Evolutionary conservation across 1,284 basidiomycete genomes (phyloP), one percentile per base, ranked within the genome.

Genomic region (Sporisorium exsertum): DNA sequence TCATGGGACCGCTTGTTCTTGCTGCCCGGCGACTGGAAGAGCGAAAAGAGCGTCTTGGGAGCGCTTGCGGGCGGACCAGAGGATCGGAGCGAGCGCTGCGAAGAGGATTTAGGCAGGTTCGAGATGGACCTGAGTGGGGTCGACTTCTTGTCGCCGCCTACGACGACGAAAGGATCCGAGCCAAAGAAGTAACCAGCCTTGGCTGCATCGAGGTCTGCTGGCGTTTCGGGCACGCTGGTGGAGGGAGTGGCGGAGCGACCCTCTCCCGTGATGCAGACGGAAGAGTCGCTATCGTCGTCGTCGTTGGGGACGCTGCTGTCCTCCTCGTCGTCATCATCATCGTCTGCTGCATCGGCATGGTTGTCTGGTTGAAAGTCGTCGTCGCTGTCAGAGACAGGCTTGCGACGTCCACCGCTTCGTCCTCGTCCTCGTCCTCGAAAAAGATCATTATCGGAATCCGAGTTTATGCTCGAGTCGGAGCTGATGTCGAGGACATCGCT

Each of bases 281-380:
- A 42, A 20, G 59, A 22, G 46, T 53, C 54, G 35, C 43, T 45
- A 27, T 70, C 67, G 10, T 35, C 54, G 27, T 46, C 54, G n/a
- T 27, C n/a, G 27, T 50, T 8, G n/a, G 24, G 22, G 45, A 22
- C n/a, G 18, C n/a, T 15, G 32, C 9, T 27, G 33, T 53, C 42
- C 5, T 56, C 50, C 5, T 54, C 45, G 27, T 54, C 57, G n/a
- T 56, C 66, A 20, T 70, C 57, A 15, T 58, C 60, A 16, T 64
- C 53, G 6, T 52, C 51, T 6, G 67, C 70, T 7, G 47, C 40
- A 1, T 57, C 49, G 12, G 45, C 58, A 22, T 62, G 55, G 42
- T 65, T 49, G 12, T 71, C 63, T 8, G 69, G 69, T 2, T 65
- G 24, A n/a, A 71, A 71, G 26, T 71, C 69, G 18, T 65, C 69